Conservation (phyloP, 768 basidiomycete species). For the Daedaleopsis sinensis region DNA sequence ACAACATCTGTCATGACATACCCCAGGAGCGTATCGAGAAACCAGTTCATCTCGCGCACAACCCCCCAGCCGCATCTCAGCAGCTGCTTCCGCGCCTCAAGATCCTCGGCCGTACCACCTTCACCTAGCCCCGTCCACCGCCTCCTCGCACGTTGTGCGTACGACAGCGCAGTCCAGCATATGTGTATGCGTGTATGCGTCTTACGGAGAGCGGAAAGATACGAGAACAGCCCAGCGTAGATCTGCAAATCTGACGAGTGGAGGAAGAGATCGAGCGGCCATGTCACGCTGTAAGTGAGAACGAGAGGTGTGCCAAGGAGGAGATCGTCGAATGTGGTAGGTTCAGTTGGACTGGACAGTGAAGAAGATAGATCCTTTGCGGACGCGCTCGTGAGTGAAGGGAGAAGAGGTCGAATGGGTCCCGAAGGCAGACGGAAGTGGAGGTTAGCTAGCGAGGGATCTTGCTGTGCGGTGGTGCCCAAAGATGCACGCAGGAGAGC, state of each 20-base stretch:
- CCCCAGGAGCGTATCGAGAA: slow-evolving; percentile 78
- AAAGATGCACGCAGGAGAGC: slow-evolving; percentile 86
- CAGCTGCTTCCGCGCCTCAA: slow-evolving; percentile 62
- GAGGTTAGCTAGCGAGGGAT: slow-evolving; percentile 72
- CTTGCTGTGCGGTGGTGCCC: slow-evolving; percentile 87
- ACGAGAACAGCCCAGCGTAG: slow-evolving; percentile 80
- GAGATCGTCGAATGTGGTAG: slow-evolving; percentile 66
- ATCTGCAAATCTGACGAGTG: slow-evolving; percentile 71
- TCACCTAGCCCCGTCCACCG: slow-evolving; percentile 88
- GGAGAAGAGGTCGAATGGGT: slow-evolving; percentile 78
- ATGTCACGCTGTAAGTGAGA: slow-evolving; percentile 72
- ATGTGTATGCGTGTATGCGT: slow-evolving; percentile 79
- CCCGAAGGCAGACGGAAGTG: slow-evolving; percentile 81
- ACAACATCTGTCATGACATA: slow-evolving; percentile 93
- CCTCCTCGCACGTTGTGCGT: slow-evolving; percentile 80
- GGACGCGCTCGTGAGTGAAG: slow-evolving; percentile 54
- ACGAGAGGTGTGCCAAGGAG: slow-evolving; percentile 79
- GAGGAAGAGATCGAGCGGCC: slow-evolving; percentile 91
- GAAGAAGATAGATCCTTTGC: slow-evolving; percentile 44
- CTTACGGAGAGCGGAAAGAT: slow-evolving; percentile 81
- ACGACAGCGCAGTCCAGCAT: slow-evolving; percentile 86
- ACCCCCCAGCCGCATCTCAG: slow-evolving; percentile 86
- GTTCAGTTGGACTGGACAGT: slow-evolving; percentile 40
- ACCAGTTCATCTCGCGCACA: slow-evolving; percentile 90
- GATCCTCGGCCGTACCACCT: slow-evolving; percentile 78